Evolutionary conservation across 768 basidiomycete genomes (phyloP).

Genomic region (Boletus rufocinnamomeus): DNA sequence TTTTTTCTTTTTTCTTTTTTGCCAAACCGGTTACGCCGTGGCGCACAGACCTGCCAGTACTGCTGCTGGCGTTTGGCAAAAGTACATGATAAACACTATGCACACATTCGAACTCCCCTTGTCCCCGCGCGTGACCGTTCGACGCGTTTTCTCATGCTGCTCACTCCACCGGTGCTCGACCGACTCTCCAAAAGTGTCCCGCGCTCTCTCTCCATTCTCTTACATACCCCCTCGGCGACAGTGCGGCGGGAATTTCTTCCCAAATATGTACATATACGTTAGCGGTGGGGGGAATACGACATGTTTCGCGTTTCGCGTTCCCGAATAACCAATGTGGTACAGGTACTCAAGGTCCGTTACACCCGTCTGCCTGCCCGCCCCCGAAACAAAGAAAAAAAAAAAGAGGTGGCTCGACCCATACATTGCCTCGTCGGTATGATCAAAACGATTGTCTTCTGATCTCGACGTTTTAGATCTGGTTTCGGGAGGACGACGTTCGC

Average conservation of each 20-base stretch:
- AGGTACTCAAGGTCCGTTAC: background rate
- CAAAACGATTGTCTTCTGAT: no score
- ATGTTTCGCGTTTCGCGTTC: background rate
- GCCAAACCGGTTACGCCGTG: background rate
- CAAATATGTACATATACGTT: background rate
- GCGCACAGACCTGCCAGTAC: no score
- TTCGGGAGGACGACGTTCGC: no score
- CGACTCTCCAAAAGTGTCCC: no score
- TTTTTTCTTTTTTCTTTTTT: background rate
- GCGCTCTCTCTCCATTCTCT: background rate
- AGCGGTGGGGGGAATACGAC: background rate
- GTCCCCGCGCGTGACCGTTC: no score
- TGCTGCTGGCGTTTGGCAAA: no score
- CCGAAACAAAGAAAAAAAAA: no score
- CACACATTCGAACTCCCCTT: no score
- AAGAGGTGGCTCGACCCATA: background rate
- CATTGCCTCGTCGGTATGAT: background rate
- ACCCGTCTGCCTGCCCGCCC: background rate
- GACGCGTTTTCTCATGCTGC: background rate
- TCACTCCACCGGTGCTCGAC: no score
- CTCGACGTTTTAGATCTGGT: no score
- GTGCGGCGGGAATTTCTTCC: background rate
- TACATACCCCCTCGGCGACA: background rate
- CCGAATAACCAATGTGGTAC: background rate
- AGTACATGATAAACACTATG: no score